Evolutionary conservation across 768 basidiomycete species (phyloP), one percentile per base, ranked within the genome.

Genomic region (Tubosaeta brunneosetosa): DNA sequence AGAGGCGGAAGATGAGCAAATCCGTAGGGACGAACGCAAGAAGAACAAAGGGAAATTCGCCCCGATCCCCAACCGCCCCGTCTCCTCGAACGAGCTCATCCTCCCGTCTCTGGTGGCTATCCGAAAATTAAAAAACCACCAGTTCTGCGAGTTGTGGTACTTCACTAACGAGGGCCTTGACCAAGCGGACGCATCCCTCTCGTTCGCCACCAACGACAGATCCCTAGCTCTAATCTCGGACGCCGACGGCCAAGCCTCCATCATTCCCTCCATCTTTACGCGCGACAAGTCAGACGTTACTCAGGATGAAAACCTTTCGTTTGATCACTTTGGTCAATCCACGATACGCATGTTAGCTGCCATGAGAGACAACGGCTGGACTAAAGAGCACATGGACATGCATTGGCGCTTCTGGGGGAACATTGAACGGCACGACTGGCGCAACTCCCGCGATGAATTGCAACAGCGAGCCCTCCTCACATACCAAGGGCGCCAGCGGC

Each of bases 401-500:
- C 44, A 44, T 11, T n/a, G 14, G 9, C 6, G 10, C 0, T 57
- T 61, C 47, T 61, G 57, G 57, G 16, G 12, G 6, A 43, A 26
- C 4, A 14, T 61, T 14, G 45, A 57, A 19, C 8, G 5, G 3
- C 60, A 61, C 31, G 16, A 29, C 1, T 53, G 44, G 16, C 38
- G 51, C 14, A 46, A 44, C 32, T 50, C 60, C 4, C 9, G 26
- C 3, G 34, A 57, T 22, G 47, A 51, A 6, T 25, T 54, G 12
- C 48, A 56, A n/a, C 45, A 53, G 17, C 27, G 17, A 16, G 45
- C 55, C 2, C 55, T 63, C 3, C 43, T 63, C 3, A 14, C 48
- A 2, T 63, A 61, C 50, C 57, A 63, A 41, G 52, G 50, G 11
- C 43, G 53, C 40, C 55, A 63, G 25, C 50, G 70, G 9, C 8